Percentiles rank a stretch among this genome's conserved stretches.
Conservation (phyloP, 1,284 basidiomycete species). For the Pseudomicrostroma phylloplanum region DNA sequence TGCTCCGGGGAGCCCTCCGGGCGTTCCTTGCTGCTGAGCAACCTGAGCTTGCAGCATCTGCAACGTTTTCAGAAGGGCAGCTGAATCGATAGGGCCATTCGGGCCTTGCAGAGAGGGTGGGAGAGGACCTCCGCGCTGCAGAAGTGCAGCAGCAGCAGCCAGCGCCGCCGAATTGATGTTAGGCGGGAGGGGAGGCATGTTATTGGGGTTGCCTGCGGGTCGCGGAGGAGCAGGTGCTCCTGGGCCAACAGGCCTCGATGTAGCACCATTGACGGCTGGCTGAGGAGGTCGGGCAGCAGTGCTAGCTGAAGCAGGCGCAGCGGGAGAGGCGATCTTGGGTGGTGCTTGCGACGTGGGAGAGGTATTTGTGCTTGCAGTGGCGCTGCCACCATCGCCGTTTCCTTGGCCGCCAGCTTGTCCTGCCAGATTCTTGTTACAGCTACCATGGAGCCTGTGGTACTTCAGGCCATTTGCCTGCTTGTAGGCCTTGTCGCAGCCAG, state of each 20-base stretch:
- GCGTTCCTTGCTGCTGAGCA: not conserved
- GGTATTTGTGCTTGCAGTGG: not conserved
- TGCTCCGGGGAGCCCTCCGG: not conserved
- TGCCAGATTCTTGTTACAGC: constrained; percentile 58
- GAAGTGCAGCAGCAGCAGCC: constrained; percentile 1
- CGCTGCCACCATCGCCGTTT: not conserved
- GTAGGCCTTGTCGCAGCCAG: constrained; percentile 96
- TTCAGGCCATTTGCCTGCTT: constrained; percentile 95
- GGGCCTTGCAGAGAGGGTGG: constrained; percentile 1
- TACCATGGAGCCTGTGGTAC: constrained; percentile 90
- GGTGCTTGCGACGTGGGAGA: not conserved
- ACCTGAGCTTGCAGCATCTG: constrained; percentile 5
- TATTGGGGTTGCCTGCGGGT: not conserved
- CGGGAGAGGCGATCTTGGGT: not conserved
- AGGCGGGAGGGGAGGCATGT: not conserved
- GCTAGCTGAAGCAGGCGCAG: not conserved
- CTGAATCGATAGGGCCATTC: not conserved
- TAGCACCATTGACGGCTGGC: not conserved
- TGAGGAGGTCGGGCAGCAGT: not conserved
- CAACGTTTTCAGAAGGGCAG: constrained; percentile 5
- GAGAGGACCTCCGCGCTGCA: constrained; percentile 3
- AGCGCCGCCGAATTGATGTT: constrained; percentile 6
- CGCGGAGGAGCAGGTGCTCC: not conserved
- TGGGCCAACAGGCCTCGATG: not conserved
- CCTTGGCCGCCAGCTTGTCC: constrained; percentile 5